These are phyloP conservation scores for Suillus plorans DNA, from an alignment of 768 basidiomycete genomes.

Conservation along the genomic window DNA sequence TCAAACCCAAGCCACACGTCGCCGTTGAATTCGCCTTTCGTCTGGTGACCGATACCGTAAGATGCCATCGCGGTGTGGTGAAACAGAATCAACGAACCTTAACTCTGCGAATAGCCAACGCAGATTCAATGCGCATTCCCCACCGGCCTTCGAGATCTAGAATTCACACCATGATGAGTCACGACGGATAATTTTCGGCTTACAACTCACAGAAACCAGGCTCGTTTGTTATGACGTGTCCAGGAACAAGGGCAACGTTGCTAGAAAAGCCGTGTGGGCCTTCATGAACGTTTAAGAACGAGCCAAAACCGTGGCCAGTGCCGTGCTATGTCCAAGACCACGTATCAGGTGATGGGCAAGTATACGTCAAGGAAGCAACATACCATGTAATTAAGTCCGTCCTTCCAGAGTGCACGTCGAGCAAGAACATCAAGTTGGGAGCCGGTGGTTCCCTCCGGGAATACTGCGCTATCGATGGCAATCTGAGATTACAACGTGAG, in stretches of 20 bases:
- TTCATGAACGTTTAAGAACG: slow-evolving; percentile 84
- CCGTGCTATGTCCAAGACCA: slow-evolving; percentile 60
- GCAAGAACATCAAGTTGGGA: slow-evolving; percentile 84
- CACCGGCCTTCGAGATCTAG: slow-evolving; percentile 74
- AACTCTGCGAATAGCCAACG: slow-evolving; percentile 70
- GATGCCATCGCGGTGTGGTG: background rate
- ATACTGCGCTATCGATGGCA: slow-evolving; percentile 85
- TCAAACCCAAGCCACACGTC: slow-evolving; percentile 88
- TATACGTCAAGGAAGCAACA: slow-evolving; percentile 24
- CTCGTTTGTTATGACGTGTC: slow-evolving; percentile 92
- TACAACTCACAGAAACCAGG: slow-evolving; percentile 80
- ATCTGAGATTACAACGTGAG: slow-evolving; percentile 51
- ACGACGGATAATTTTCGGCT: slow-evolving; percentile 10
- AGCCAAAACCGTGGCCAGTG: slow-evolving; percentile 88
- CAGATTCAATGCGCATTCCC: slow-evolving; percentile 93
- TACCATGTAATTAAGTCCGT: slow-evolving; percentile 79
- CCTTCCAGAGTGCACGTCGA: slow-evolving; percentile 85
- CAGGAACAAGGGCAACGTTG: slow-evolving; percentile 69
- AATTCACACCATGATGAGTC: slow-evolving; percentile 15
- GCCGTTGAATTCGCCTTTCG: slow-evolving; percentile 68
- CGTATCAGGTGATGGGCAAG: slow-evolving; percentile 11
- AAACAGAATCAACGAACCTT: slow-evolving; percentile 29
- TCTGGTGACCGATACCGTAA: slow-evolving; percentile 41
- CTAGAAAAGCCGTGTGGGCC: slow-evolving; percentile 79
- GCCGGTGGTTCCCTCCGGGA: slow-evolving; percentile 89